Percentiles rank a stretch among this genome's conserved stretches.
phyloP scores from a whole-genome alignment of 805 yeast species.

The Brettanomyces nanus region DNA sequence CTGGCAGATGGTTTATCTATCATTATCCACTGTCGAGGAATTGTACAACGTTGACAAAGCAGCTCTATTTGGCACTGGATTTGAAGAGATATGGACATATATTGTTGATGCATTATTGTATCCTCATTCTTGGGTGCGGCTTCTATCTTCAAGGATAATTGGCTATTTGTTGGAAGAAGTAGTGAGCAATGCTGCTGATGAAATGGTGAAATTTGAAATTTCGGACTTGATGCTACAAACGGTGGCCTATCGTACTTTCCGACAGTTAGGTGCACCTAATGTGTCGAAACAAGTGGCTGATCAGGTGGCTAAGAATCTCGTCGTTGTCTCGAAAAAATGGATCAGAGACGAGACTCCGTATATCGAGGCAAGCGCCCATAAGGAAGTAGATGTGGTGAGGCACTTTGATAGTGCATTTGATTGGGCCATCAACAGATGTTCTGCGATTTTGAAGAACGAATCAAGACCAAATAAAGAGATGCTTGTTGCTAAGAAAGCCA shows the following conservation, averaged over 20 bases:
- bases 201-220: conserved; percentile 26
- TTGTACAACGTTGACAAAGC: conserved; percentile 9
- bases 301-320: conserved; percentile 60
- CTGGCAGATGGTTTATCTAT: conserved; percentile 76
- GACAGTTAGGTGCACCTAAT: conserved; percentile 77
- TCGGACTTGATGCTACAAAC: conserved; percentile 45
- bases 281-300: conserved; percentile 55
- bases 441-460: conserved; percentile 61
- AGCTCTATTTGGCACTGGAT: conserved; percentile 32
- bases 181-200: conserved; percentile 6
- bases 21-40: conserved; percentile 37
- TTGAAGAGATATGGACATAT: conserved; percentile 42
- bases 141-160: conserved; percentile 52
- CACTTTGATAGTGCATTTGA: conserved; percentile 35
- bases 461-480: conserved; percentile 42
- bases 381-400: conserved; percentile 14
- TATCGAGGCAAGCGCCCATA: conserved; percentile 19
- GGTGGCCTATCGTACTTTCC: conserved; percentile 57
- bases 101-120: conserved; percentile 53
- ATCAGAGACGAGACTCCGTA: conserved; percentile 32
- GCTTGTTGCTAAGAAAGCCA: conserved; percentile 52
- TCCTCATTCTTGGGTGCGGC: conserved; percentile 91
- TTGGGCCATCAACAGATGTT: conserved; percentile 56
- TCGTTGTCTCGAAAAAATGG: conserved; percentile 57
- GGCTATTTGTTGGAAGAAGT: conserved; percentile 38